Base-by-base conservation (phyloP, 352 stramenopile species). In the Plasmopara viticola region DNA sequence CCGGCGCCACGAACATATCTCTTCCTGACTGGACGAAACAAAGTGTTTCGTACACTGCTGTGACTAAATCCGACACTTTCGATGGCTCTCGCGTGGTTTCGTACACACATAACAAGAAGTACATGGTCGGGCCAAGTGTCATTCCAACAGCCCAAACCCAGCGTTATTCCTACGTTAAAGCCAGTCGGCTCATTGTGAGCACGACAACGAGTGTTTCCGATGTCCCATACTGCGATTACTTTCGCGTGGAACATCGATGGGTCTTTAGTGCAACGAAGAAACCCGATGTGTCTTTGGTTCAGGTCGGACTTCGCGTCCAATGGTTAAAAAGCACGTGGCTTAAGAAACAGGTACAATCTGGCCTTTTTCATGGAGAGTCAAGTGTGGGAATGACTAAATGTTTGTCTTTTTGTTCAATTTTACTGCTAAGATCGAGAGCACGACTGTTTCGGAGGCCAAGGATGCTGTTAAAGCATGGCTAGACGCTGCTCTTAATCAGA, bases 91-190 rank as follows among this genome's bases (percentile, higher is more conserved):
- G 84, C 0, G 46, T 60, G 6, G 74, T 91, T 1, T 68, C 62
- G 5, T 90, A 84, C 51, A 80, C 60, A 0, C 81, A 90, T 72
- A 90, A 94, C 70, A 94, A 94, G 56, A 92, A 94, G 58, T 93
- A 93, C 54, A 88, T 94, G 61, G 77, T 94, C 14, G 84, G 84
- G 0, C 81, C 84, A 0, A 88, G 79, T 48, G 60, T 64, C 33
- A 92, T 94, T 47, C 84, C 84, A 1, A 94, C 84, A 1, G 58
- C 58, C 13, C 81, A 92, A 51, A 74, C 70, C 7, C 79, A 92
- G 51, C 72, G 81, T 17, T 91, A 84, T 60, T 62, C 66, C 33
- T 86, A 80, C 48, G 64, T 68, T 12, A 48, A 53, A 6, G 44
- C 49, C 9, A 68, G 45, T 30, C 74, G 70, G 6, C 65, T 94